Conservation (phyloP, 1,139 yeast genomes). For the Keqinozyma sinolaborantium region DNA sequence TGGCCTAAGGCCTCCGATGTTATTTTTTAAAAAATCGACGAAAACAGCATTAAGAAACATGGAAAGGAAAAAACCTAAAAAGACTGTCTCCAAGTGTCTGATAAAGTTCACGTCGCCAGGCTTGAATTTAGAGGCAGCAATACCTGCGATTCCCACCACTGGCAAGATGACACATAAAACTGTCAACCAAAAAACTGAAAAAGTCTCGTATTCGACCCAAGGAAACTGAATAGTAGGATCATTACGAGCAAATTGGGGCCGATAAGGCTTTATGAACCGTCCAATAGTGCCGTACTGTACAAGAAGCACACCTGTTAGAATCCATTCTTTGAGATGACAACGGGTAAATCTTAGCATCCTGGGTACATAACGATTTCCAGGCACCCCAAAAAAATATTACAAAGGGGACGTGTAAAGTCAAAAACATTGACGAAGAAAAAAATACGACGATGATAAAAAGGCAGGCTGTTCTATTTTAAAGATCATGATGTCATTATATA, state of each 20-base stretch:
- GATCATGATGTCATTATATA: neutral
- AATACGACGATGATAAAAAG: too few species aligned
- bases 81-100: slow-evolving; percentile 35
- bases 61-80: slow-evolving; percentile 51
- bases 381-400: too few species aligned
- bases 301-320: too few species aligned
- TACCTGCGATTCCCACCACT: slow-evolving; percentile 14
- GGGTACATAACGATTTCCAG: too few species aligned
- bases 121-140: slow-evolving; percentile 1
- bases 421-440: too few species aligned
- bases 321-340: too few species aligned
- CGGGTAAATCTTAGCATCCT: too few species aligned
- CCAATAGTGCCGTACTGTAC: too few species aligned
- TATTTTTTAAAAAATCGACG: slow-evolving; percentile 65
- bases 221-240: slow-evolving; percentile 42
- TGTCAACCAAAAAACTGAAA: slow-evolving; percentile 15
- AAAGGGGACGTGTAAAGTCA: too few species aligned
- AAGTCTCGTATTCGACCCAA: slow-evolving; percentile 36
- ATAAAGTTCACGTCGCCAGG: neutral
- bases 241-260: slow-evolving; percentile 25
- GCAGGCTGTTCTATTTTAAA: neutral
- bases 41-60: slow-evolving; percentile 51
- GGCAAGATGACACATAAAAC: slow-evolving; percentile 23
- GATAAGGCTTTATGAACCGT: too few species aligned
- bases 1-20: slow-evolving; percentile 82